Evolutionary conservation across 345 rosid species (phyloP).

Genomic region (Aurinia saxatilis): DNA sequence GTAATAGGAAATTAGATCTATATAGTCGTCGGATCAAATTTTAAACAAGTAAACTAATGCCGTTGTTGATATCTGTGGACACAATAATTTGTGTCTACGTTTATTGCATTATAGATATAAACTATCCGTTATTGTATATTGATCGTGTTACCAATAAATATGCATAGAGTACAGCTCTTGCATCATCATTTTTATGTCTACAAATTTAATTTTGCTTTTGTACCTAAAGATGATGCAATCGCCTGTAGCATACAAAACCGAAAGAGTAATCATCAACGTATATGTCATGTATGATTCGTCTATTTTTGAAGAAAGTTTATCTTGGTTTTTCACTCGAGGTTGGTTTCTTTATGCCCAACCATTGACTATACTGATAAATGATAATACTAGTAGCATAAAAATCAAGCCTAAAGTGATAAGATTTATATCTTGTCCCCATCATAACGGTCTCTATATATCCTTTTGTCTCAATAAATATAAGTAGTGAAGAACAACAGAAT

Average conservation of each 20-base stretch:
- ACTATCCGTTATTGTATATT: neutral
- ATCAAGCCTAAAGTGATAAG: neutral
- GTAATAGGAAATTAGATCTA: neutral
- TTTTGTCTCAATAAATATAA: neutral
- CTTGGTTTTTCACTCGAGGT: neutral
- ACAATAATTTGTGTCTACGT: neutral
- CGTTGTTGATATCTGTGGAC: too few species aligned
- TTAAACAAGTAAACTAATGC: too few species aligned
- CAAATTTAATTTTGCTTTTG: neutral
- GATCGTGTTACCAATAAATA: neutral
- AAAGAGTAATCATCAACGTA: neutral
- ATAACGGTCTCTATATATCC: neutral
- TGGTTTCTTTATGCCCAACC: neutral
- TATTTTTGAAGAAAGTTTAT: neutral
- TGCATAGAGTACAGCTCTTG: neutral
- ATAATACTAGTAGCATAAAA: neutral
- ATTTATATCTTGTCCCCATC: conserved; percentile 3
- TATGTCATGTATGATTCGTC: conserved; percentile 3
- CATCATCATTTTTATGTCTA: neutral
- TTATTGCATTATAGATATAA: neutral
- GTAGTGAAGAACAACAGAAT: too few species aligned
- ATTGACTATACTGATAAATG: neutral
- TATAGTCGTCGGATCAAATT: neutral
- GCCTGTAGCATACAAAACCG: neutral
- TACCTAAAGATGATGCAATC: conserved; percentile 2